Evolutionary conservation across 306 rosid species (phyloP).

Genomic region (Mimosa bimucronata): DNA sequence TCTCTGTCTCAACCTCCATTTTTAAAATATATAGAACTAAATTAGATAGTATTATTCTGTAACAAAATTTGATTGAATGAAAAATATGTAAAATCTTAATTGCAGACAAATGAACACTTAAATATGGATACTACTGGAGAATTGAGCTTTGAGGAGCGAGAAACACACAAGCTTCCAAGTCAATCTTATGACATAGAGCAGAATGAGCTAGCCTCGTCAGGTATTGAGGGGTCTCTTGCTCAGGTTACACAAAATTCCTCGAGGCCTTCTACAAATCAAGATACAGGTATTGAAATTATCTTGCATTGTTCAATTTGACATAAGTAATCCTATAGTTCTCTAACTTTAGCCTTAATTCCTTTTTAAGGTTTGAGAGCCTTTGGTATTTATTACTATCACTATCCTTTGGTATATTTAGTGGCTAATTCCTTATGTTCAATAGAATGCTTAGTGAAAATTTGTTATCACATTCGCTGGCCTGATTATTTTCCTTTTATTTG

Average conservation of each 20-base stretch:
- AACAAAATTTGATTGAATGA: too few relatives aligned
- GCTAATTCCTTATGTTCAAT: too few relatives aligned
- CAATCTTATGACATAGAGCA: not conserved
- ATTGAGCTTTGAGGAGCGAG: not conserved
- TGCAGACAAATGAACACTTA: too few relatives aligned
- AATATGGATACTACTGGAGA: too few relatives aligned
- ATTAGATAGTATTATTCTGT: not conserved
- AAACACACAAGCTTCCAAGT: not conserved
- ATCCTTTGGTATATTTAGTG: not conserved
- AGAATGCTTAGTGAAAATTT: not conserved
- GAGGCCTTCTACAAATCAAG: too few relatives aligned
- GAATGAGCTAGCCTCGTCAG: not conserved
- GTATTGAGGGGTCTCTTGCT: too few relatives aligned
- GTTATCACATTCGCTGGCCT: too few relatives aligned
- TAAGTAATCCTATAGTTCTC: not conserved
- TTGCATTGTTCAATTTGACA: not conserved
- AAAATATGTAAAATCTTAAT: too few relatives aligned
- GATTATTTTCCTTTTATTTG: too few relatives aligned
- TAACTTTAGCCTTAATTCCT: not conserved
- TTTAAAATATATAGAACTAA: not conserved
- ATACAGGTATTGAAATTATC: not conserved
- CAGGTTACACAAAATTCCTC: too few relatives aligned
- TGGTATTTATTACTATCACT: not conserved
- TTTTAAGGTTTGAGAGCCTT: not conserved
- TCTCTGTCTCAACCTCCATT: too few relatives aligned